phyloP scores from a whole-genome alignment of 768 basidiomycete species.

The Megacollybia marginata region DNA sequence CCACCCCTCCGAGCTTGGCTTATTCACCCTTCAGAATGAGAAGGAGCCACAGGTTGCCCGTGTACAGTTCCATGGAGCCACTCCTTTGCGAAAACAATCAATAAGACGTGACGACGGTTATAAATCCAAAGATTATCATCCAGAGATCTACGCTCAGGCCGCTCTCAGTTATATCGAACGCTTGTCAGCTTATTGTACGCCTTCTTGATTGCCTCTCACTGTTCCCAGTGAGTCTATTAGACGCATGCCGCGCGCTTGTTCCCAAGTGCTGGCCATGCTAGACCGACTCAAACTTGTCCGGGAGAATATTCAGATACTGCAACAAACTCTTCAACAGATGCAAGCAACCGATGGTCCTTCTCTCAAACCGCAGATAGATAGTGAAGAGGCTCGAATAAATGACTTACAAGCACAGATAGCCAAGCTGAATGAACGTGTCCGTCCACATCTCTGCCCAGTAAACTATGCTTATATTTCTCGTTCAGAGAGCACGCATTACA shows the following conservation, averaged over 20 bases:
- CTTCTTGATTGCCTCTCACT: slow-evolving; percentile 2
- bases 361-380: slow-evolving; percentile 28
- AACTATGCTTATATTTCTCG: background rate
- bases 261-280: slow-evolving; percentile 36
- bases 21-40: slow-evolving; percentile 46
- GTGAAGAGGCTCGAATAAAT: slow-evolving; percentile 34
- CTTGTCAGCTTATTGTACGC: slow-evolving; percentile 44
- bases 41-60: slow-evolving; percentile 40
- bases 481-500: slow-evolving; percentile 5
- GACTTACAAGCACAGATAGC: slow-evolving; percentile 28
- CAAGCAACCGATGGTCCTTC: slow-evolving; percentile 18
- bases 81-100: slow-evolving; percentile 49
- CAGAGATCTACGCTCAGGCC: slow-evolving; percentile 70
- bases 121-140: slow-evolving; percentile 43
- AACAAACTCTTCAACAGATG: slow-evolving; percentile 21
- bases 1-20: slow-evolving; percentile 70
- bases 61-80: slow-evolving; percentile 61
- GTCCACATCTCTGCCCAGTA: background rate
- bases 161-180: slow-evolving; percentile 71
- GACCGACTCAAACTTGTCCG: slow-evolving; percentile 31
- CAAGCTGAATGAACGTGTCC: slow-evolving; percentile 35
- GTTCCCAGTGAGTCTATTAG: slow-evolving; percentile 29
- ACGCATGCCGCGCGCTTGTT: slow-evolving; percentile 45
- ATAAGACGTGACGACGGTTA: slow-evolving; percentile 30
- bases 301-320: slow-evolving; percentile 27